Percentiles rank a stretch among this genome's conserved stretches.
phyloP scores from a whole-genome alignment of 139 green algal species.

The Eudorina sp. region DNA sequence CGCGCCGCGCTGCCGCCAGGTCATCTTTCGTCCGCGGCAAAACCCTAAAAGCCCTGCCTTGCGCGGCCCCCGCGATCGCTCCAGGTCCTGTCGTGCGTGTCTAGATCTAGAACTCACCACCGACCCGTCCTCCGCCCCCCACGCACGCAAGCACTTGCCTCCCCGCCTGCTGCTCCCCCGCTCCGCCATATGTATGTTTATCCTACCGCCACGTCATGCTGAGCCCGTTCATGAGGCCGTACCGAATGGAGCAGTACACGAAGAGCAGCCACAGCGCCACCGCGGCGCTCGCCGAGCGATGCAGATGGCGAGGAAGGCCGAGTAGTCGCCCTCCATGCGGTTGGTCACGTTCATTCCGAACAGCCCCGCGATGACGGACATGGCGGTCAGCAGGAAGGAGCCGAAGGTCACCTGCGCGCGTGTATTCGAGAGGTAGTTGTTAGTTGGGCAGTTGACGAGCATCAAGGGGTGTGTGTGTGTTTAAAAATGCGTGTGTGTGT shows the following conservation, averaged over 20 bases:
- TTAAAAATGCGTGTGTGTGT: neutral
- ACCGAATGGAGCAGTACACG: constrained; percentile 8
- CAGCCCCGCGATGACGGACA: constrained; percentile 76
- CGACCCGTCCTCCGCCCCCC: too few relatives aligned
- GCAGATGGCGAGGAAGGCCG: constrained; percentile 35
- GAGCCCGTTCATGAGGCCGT: constrained; percentile 45
- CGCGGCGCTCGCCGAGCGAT: neutral
- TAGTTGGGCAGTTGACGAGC: too few relatives aligned
- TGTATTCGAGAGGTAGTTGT: neutral
- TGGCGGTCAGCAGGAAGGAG: constrained; percentile 75
- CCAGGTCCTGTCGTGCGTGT: too few relatives aligned
- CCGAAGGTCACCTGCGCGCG: constrained; percentile 68
- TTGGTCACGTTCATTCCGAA: constrained; percentile 93
- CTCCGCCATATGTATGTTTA: too few relatives aligned
- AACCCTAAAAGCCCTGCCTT: too few relatives aligned
- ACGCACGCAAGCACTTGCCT: too few relatives aligned
- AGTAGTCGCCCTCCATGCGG: constrained; percentile 29
- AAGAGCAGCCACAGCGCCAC: constrained; percentile 37
- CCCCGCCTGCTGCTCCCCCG: too few relatives aligned
- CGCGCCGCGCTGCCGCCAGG: too few relatives aligned
- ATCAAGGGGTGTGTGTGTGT: neutral
- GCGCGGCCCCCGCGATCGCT: too few relatives aligned
- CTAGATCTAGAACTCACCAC: too few relatives aligned
- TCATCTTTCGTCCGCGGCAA: too few relatives aligned
- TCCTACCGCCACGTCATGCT: constrained; percentile 34